Evolutionary conservation across 495 filamentous ascomycete species (phyloP).

Genomic region (Penicillium angulare): DNA sequence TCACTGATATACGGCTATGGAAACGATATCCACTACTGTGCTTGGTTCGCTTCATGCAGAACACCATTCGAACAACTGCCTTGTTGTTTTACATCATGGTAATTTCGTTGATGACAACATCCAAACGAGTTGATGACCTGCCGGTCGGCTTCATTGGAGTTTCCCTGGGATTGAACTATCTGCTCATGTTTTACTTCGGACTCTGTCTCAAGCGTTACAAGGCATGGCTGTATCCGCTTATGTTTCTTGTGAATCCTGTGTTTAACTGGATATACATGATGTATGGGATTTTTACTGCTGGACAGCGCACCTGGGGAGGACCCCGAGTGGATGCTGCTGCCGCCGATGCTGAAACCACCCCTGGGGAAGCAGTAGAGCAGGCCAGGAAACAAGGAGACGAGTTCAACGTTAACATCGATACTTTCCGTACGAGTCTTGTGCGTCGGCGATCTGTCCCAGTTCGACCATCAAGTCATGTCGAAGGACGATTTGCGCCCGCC

Average conservation of each 20-base stretch:
- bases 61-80: constrained; percentile 94
- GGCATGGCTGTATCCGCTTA: constrained; percentile 89
- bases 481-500: constrained; percentile 54
- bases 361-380: constrained; percentile 78
- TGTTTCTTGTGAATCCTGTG: constrained; percentile 95
- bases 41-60: constrained; percentile 87
- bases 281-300: constrained; percentile 83
- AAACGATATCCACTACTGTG: constrained; percentile 87
- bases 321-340: constrained; percentile 88
- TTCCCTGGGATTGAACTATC: constrained; percentile 92
- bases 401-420: constrained; percentile 86
- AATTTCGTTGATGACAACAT: constrained; percentile 82
- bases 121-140: constrained; percentile 70
- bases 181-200: constrained; percentile 96
- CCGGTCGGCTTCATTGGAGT: constrained; percentile 94
- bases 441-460: constrained; percentile 59
- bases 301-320: constrained; percentile 95
- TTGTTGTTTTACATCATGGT: constrained; percentile 96
- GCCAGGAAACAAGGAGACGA: constrained; percentile 82
- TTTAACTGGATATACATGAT: constrained; percentile 99
- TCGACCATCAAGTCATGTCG: constrained; percentile 68
- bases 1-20: constrained; percentile 93
- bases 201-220: constrained; percentile 84
- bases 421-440: constrained; percentile 67
- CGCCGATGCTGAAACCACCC: constrained; percentile 75